Conservation (phyloP, 108 stramenopile species). For the Epithemia pelagica region DNA sequence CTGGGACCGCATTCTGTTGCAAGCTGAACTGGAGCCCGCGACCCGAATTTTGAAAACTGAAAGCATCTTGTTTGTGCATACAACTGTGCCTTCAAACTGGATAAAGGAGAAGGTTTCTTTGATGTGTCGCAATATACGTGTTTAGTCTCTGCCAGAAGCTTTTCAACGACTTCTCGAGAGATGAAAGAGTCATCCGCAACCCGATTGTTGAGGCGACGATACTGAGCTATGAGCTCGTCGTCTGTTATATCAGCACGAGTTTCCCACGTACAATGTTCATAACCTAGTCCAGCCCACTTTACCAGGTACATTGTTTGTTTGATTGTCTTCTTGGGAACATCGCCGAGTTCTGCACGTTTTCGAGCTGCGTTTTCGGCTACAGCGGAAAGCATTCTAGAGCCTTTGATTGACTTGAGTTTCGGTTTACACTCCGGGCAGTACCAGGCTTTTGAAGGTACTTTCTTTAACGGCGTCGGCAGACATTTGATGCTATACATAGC, state of each 20-base stretch:
- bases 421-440: constrained; percentile 81
- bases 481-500: constrained; percentile 68
- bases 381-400: constrained; percentile 67
- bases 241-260: constrained; percentile 82
- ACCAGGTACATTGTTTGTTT: constrained; percentile 86
- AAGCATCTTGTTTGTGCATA: constrained; percentile 74
- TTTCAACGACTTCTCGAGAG: constrained; percentile 36
- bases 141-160: constrained; percentile 37
- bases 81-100: constrained; percentile 50
- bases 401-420: constrained; percentile 50
- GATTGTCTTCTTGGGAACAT: constrained; percentile 67
- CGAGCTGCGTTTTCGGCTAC: constrained; percentile 69
- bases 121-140: constrained; percentile 54
- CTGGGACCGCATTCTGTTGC: constrained; percentile 58
- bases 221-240: constrained; percentile 65
- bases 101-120: constrained; percentile 37
- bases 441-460: constrained; percentile 73
- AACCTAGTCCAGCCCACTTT: constrained; percentile 94
- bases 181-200: constrained; percentile 66
- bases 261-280: constrained; percentile 96
- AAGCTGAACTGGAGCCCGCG: constrained; percentile 46
- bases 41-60: constrained; percentile 75
- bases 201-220: constrained; percentile 59
- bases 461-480: constrained; percentile 61
- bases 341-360: constrained; percentile 74